Percentiles rank a stretch among this genome's conserved stretches.
Conservation (phyloP, 495 filamentous ascomycete species). For the Wilcoxina mikolae region DNA sequence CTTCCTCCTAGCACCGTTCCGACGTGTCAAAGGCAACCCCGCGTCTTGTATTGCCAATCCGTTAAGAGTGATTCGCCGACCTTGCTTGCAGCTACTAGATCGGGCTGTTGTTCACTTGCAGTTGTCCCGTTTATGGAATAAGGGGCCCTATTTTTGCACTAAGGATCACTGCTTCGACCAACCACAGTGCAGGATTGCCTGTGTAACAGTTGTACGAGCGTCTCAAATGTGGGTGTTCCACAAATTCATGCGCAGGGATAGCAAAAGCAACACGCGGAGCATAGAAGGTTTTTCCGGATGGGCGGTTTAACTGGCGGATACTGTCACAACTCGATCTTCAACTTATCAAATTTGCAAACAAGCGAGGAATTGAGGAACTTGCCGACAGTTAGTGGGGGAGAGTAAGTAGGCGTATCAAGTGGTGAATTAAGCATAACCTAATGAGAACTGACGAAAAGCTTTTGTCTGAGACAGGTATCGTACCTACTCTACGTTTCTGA, state of each 20-base stretch:
- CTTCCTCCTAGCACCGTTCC: neutral
- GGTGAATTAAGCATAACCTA: too few relatives aligned
- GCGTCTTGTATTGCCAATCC: neutral
- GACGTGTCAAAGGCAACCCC: neutral
- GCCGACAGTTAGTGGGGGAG: neutral
- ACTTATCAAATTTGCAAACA: neutral
- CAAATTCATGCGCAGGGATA: neutral
- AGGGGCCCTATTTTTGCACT: neutral
- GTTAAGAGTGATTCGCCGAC: constrained; percentile 1
- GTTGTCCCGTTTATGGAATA: neutral
- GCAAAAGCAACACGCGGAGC: neutral
- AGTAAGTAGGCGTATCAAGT: neutral
- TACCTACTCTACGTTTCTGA: too few relatives aligned
- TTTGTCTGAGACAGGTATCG: too few relatives aligned
- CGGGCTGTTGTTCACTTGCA: neutral
- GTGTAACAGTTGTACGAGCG: neutral
- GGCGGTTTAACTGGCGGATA: neutral
- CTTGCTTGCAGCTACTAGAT: constrained; percentile 3
- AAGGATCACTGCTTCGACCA: neutral
- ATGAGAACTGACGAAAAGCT: too few relatives aligned
- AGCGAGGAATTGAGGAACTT: constrained; percentile 1
- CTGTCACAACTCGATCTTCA: neutral
- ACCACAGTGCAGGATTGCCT: neutral
- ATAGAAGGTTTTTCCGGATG: neutral
- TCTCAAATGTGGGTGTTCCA: neutral